Conservation (phyloP, 257 asterid species). For the Thymus mandschuricus region DNA sequence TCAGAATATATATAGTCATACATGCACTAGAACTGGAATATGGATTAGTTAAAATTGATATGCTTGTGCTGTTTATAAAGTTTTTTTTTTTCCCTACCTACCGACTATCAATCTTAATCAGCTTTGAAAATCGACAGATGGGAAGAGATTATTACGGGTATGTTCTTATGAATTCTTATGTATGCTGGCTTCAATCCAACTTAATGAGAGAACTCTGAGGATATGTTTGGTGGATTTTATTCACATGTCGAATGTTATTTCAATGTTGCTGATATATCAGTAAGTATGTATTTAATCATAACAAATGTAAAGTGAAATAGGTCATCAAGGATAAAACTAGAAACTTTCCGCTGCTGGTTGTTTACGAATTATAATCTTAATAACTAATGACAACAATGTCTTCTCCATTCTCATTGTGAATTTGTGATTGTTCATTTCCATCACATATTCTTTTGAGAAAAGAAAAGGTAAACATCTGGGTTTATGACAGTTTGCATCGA, state of each 20-base stretch:
- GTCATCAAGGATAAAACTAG: background rate
- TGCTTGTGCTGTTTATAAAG: background rate
- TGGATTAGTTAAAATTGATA: slow-evolving; percentile 4
- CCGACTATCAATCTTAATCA: slow-evolving; percentile 6
- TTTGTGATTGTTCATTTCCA: background rate
- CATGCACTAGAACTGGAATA: background rate
- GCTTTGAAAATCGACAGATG: slow-evolving; percentile 1
- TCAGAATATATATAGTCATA: background rate
- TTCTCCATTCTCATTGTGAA: background rate
- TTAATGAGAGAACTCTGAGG: background rate
- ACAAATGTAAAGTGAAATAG: background rate
- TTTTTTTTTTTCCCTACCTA: slow-evolving; percentile 18
- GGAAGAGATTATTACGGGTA: background rate
- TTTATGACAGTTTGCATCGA: background rate
- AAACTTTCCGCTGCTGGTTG: background rate
- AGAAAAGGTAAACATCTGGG: background rate
- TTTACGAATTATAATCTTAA: background rate
- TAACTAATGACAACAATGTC: background rate
- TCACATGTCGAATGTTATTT: background rate
- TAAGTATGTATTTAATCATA: background rate
- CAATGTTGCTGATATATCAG: background rate
- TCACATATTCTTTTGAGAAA: background rate
- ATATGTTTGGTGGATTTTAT: background rate
- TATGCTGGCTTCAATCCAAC: slow-evolving; percentile 1
- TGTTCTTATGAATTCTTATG: background rate